Evolutionary conservation across 805 yeast genomes (phyloP), one percentile per base, ranked within the genome.

Genomic region (Diddensiella santjacobensis): DNA sequence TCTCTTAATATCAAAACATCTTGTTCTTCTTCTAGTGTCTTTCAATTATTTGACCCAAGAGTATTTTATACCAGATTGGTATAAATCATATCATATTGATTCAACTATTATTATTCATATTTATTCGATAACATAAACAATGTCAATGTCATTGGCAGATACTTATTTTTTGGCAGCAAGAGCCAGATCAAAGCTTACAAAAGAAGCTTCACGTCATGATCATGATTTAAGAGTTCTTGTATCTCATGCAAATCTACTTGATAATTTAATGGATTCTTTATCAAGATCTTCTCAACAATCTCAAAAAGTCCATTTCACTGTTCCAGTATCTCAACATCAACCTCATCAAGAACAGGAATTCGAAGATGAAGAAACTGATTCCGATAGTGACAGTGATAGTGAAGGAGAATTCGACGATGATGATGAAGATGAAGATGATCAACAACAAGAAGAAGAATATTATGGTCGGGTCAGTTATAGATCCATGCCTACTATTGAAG

Each of bases 221-320:
- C 75, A 81, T 26, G 68, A 79, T 46, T 70, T 83, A 44, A 71
- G 85, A 42, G 67, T 71, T 44, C 71, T 83, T 35, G 87, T 83
- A 2, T 73, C 80, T 36, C 89, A 84, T 64, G 88, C 89, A 18
- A 84, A 83, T 62, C 67, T 84, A 70, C 71, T 83, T 53, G 89
- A 84, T 59, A 72, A 70, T 52, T 61, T 83, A 45, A 80, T 84
- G 77, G 86, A 78, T 47, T 50, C 63, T 55, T 47, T 64, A 48
- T 47, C 59, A 13, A 47, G 43, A 55, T 40, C 58, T 51, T 37
- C 31, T 20, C 31, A 49, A 43, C 54, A n/a, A 43, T n/a, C n/a
- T n/a, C 37, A 36, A 24, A 42, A 36, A 17, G 52, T 45, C 13
- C 17, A 26, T 26, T 26, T 15, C 33, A 15, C 46, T 40, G 19